These are phyloP conservation scores for Delitschia confertaspora DNA, from an alignment of 495 filamentous ascomycete genomes.

Conservation along the genomic window DNA sequence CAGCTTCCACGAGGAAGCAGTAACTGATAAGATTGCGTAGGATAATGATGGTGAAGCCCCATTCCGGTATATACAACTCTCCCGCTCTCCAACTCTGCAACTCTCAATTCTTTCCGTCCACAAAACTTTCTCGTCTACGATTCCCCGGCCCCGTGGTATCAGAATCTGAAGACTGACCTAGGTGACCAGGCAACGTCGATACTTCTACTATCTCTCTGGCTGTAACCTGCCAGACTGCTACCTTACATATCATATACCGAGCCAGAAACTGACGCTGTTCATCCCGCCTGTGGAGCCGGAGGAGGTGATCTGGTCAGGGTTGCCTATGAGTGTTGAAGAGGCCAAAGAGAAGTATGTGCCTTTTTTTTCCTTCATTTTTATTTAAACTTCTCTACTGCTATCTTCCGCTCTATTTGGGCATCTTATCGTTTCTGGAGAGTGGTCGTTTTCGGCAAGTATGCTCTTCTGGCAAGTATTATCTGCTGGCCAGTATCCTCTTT, in stretches of 20 bases:
- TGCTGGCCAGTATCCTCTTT: too few relatives aligned
- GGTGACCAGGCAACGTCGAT: constrained; percentile 68
- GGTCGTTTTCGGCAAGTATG: too few relatives aligned
- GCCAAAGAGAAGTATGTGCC: constrained; percentile 46
- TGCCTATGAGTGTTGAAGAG: constrained; percentile 68
- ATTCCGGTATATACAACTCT: constrained; percentile 16
- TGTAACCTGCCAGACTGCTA: constrained; percentile 74
- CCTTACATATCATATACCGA: constrained; percentile 68
- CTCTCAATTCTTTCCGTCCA: neutral
- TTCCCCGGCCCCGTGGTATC: too few relatives aligned
- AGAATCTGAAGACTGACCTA: neutral
- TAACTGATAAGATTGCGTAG: neutral
- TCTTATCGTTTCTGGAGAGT: neutral
- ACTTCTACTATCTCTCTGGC: constrained; percentile 92
- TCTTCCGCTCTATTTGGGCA: neutral
- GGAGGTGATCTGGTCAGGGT: constrained; percentile 90
- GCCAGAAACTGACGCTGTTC: constrained; percentile 70
- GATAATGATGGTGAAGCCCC: constrained; percentile 23
- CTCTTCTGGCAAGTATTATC: too few relatives aligned
- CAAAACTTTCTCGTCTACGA: too few relatives aligned
- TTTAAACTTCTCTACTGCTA: neutral
- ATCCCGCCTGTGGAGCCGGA: constrained; percentile 84
- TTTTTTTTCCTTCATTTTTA: neutral
- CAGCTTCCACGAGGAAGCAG: neutral
- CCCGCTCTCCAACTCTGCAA: neutral